A percentile compares a stretch with the other conserved stretches of the same genome.
These are phyloP conservation scores for Phytopythium ostracodes DNA, from an alignment of 352 stramenopile genomes.

Conservation along the genomic window DNA sequence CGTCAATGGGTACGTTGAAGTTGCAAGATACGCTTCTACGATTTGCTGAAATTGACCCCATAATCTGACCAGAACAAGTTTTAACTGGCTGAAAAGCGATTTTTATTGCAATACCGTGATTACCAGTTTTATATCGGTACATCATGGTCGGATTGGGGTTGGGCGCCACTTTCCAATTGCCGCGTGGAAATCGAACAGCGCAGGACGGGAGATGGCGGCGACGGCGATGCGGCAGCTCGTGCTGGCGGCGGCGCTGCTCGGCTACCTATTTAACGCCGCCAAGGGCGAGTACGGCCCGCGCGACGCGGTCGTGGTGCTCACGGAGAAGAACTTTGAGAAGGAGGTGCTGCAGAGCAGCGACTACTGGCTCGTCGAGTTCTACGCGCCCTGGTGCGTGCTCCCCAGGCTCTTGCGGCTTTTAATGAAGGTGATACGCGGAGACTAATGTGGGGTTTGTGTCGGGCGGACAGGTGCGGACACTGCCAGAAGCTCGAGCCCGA, in stretches of 20 bases:
- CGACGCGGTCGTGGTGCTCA: conserved; percentile 66
- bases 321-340: conserved; percentile 82
- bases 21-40: background rate
- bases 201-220: background rate
- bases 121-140: background rate
- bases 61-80: background rate
- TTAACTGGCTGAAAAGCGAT: background rate
- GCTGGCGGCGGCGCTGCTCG: conserved; percentile 8
- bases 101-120: background rate
- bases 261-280: background rate
- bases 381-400: conserved; percentile 76
- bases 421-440: background rate
- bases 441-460: background rate
- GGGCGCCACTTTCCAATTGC: background rate
- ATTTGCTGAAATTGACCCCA: background rate
- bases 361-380: conserved; percentile 93
- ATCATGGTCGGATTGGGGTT: background rate
- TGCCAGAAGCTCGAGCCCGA: conserved; percentile 89
- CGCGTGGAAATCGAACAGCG: background rate
- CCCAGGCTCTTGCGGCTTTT: too few species aligned
- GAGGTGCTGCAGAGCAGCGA: conserved; percentile 72
- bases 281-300: conserved; percentile 43
- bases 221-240: conserved; percentile 14
- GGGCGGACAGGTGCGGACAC: conserved; percentile 78
- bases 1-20: background rate